phyloP scores from a whole-genome alignment of 164 flowering plant species.

The Cinnamomum micranthum region DNA sequence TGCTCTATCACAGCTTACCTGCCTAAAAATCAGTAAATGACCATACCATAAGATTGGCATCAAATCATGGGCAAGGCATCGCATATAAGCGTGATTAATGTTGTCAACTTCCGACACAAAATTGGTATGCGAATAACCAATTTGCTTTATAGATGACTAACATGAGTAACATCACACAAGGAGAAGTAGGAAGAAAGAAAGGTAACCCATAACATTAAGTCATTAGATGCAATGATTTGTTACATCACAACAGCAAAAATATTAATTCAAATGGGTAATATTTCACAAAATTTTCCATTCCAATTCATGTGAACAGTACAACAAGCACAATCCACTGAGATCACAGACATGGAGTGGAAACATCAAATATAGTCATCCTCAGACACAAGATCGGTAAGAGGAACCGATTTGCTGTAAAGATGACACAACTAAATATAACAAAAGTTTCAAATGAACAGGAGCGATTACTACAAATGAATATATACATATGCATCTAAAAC shows the following conservation, averaged over 20 bases:
- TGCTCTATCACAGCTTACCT: background rate
- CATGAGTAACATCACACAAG: background rate
- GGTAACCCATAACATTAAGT: background rate
- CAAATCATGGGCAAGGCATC: background rate
- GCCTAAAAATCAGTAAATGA: background rate
- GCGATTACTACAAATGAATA: too few species aligned
- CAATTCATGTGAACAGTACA: background rate
- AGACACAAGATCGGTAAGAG: constrained; percentile 17
- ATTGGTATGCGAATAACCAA: background rate
- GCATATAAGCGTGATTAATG: background rate
- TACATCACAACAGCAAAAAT: too few species aligned
- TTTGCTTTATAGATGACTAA: background rate
- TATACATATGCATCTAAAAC: too few species aligned
- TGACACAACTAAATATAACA: constrained; percentile 6
- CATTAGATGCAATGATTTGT: too few species aligned
- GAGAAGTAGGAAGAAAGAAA: constrained; percentile 2
- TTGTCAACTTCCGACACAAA: background rate
- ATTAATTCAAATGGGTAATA: too few species aligned
- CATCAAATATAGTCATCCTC: constrained; percentile 17
- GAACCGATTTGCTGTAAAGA: constrained; percentile 21
- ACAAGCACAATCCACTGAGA: background rate
- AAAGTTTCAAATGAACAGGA: too few species aligned
- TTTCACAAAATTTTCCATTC: too few species aligned
- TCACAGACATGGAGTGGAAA: background rate
- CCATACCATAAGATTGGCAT: background rate